Evolutionary conservation across 176 grass and related monocot genomes (phyloP).

Genomic region (Tillandsia leiboldiana): DNA sequence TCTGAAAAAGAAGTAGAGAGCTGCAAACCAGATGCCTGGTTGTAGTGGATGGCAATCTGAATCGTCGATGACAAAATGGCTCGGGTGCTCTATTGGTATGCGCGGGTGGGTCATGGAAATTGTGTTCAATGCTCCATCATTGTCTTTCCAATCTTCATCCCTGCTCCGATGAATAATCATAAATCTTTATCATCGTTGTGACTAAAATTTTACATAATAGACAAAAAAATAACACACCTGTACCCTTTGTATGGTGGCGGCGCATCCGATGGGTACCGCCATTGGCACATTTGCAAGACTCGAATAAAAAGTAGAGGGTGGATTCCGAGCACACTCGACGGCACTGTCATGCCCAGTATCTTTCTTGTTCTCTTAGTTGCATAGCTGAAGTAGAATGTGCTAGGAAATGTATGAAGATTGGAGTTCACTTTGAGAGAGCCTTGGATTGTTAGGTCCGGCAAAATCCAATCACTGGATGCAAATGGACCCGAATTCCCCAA

Average conservation of each 20-base stretch:
- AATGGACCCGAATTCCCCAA: conserved; percentile 42
- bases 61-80: conserved; percentile 36
- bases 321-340: conserved; percentile 31
- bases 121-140: conserved; percentile 90
- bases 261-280: conserved; percentile 30
- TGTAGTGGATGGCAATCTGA: conserved; percentile 28
- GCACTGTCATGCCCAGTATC: conserved; percentile 24
- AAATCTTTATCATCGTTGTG: not conserved
- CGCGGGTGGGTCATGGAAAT: conserved; percentile 88
- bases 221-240: conserved; percentile 23
- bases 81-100: conserved; percentile 70
- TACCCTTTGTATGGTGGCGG: conserved; percentile 44
- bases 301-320: conserved; percentile 56
- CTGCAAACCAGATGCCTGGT: conserved; percentile 57
- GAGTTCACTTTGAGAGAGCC: conserved; percentile 42
- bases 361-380: conserved; percentile 38
- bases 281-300: conserved; percentile 54
- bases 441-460: conserved; percentile 62
- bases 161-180: conserved; percentile 9
- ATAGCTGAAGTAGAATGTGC: conserved; percentile 83
- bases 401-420: conserved; percentile 30
- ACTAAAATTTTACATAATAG: not conserved
- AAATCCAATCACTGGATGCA: conserved; percentile 66
- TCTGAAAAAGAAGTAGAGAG: not conserved
- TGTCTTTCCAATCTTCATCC: conserved; percentile 93